A percentile compares a stretch with the other conserved stretches of the same genome.
phyloP scores from a whole-genome alignment of 352 stramenopile genomes.

The Phytophthora boehmeriae region DNA sequence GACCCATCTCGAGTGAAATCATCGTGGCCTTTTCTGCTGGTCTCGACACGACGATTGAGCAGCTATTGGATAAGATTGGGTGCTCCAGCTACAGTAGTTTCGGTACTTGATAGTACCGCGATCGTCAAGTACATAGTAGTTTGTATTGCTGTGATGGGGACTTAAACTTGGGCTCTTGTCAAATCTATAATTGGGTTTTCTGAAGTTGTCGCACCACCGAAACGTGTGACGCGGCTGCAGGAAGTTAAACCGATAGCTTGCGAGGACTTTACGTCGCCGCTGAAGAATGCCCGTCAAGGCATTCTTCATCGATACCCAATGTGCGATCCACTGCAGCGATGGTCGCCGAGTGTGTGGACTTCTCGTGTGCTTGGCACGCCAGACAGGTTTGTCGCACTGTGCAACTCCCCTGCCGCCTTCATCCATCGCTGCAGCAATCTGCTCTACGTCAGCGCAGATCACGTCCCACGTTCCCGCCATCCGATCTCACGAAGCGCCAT shows the following conservation, averaged over 20 bases:
- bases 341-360: slow-evolving; percentile 1
- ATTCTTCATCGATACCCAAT: not conserved
- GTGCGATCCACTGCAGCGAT: not conserved
- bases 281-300: not conserved
- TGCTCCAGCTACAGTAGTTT: not conserved
- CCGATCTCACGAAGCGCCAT: not conserved
- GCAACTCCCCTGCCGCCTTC: no score
- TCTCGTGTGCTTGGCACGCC: not conserved
- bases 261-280: no score
- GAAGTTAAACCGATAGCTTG: not conserved
- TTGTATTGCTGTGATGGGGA: not conserved
- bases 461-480: slow-evolving; percentile 3
- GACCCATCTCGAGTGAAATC: no score
- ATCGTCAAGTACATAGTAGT: not conserved
- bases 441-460: not conserved
- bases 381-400: not conserved
- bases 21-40: no score
- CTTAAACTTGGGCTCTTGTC: not conserved
- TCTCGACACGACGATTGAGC: no score
- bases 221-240: not conserved
- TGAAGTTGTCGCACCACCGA: not conserved
- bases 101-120: not conserved
- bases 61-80: not conserved
- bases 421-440: no score
- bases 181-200: not conserved